phyloP scores from a whole-genome alignment of 345 rosid genomes.

The Sisymbrium irio region DNA sequence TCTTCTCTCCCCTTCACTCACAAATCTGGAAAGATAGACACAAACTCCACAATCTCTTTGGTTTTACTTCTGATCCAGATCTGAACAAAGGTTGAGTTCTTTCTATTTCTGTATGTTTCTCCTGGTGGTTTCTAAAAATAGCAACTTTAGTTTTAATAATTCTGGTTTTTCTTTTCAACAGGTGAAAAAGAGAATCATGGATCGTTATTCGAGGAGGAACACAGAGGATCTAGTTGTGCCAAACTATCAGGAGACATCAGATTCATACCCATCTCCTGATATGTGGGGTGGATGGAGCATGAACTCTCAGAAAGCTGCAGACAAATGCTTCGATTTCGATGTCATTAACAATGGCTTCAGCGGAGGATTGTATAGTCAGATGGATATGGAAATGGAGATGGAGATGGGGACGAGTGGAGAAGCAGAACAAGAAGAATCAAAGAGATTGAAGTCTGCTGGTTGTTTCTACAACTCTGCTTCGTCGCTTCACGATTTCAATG shows the following conservation, averaged over 20 bases:
- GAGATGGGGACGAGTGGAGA: conserved; percentile 10
- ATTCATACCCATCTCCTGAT: conserved; percentile 32
- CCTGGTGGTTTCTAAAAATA: not conserved
- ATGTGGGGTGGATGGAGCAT: conserved; percentile 31
- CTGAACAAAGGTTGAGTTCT: conserved; percentile 16
- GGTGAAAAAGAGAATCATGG: conserved; percentile 25
- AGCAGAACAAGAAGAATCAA: conserved; percentile 16
- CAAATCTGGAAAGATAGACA: not conserved
- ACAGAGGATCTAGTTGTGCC: conserved; percentile 35
- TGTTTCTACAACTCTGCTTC: conserved; percentile 1
- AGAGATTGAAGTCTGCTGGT: conserved; percentile 15
- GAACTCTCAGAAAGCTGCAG: conserved; percentile 25
- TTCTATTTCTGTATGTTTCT: not conserved
- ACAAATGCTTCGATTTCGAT: conserved; percentile 33
- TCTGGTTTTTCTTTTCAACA: too few species aligned
- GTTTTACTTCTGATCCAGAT: not conserved
- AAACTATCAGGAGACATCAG: conserved; percentile 34
- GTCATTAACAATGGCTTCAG: conserved; percentile 37
- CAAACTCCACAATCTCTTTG: not conserved
- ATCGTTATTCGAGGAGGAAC: conserved; percentile 27
- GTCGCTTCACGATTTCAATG: conserved; percentile 43
- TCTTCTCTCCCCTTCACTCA: conserved; percentile 5
- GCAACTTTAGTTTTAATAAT: not conserved
- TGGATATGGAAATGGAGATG: conserved; percentile 15
- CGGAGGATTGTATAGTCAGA: conserved; percentile 34